These are phyloP conservation scores for Rhizopogon sp. DNA, from an alignment of 768 basidiomycete species.

Conservation along the genomic window DNA sequence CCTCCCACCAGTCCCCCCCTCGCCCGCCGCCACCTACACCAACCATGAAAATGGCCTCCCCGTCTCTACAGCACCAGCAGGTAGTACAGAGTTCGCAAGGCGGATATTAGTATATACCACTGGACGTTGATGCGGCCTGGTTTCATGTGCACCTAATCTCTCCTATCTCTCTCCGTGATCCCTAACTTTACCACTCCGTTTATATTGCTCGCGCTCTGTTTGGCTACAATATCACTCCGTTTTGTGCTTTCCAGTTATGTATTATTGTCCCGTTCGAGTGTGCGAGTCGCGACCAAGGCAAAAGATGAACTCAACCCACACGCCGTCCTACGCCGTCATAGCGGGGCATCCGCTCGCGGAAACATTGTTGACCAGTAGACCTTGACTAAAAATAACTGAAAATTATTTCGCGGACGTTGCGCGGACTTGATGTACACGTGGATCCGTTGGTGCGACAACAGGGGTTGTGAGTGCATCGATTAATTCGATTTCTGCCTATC, in stretches of 20 bases:
- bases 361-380: too few species aligned
- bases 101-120: constrained; percentile 37
- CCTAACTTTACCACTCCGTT: constrained; percentile 20
- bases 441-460: too few species aligned
- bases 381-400: too few species aligned
- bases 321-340: too few species aligned
- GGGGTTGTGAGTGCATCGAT: too few species aligned
- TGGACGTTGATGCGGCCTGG: constrained; percentile 8
- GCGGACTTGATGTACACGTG: too few species aligned
- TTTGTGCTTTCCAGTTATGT: constrained; percentile 35
- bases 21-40: constrained; percentile 42
- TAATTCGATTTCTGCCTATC: too few species aligned
- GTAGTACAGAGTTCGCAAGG: constrained; percentile 46
- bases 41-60: constrained; percentile 49
- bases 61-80: constrained; percentile 52
- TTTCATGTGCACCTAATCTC: constrained; percentile 14
- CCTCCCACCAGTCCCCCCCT: too few species aligned
- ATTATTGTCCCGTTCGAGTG: constrained; percentile 11
- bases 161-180: constrained; percentile 9
- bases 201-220: constrained; percentile 29
- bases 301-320: too few species aligned
- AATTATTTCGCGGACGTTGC: too few species aligned
- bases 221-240: constrained; percentile 28
- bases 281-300: too few species aligned
- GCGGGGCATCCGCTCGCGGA: too few species aligned